Evolutionary conservation across 2,329 filamentous ascomycete genomes (phyloP).

Genomic region (Leptographium radiaticola): DNA sequence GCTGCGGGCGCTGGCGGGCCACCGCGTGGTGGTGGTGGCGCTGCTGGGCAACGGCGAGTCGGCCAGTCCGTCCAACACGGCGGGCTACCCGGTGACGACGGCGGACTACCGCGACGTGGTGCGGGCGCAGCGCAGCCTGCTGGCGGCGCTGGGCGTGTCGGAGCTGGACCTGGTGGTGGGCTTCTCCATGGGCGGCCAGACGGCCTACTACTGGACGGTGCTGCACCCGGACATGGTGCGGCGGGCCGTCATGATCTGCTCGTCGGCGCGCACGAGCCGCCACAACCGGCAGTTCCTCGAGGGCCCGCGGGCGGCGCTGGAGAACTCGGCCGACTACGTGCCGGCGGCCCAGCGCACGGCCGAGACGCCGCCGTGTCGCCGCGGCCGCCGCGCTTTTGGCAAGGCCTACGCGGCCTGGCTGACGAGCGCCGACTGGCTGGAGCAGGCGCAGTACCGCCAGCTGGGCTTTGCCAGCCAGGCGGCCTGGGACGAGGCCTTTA

Average conservation of each 20-base stretch:
- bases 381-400: slow-evolving; percentile 53
- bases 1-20: slow-evolving; percentile 12
- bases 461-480: slow-evolving; percentile 57
- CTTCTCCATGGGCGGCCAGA: slow-evolving; percentile 43
- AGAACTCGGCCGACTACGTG: slow-evolving; percentile 25
- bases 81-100: slow-evolving; percentile 28
- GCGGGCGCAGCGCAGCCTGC: slow-evolving; percentile 28
- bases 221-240: slow-evolving; percentile 35
- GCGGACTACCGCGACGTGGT: slow-evolving; percentile 34
- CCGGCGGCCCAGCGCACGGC: slow-evolving; percentile 30
- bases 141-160: slow-evolving; percentile 28
- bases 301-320: slow-evolving; percentile 34
- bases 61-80: slow-evolving; percentile 36
- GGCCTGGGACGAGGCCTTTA: slow-evolving; percentile 62
- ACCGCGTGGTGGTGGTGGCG: slow-evolving; percentile 37
- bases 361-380: slow-evolving; percentile 14
- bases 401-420: slow-evolving; percentile 73
- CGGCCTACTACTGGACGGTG: slow-evolving; percentile 37
- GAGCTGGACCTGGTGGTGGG: slow-evolving; percentile 34
- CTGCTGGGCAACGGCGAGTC: slow-evolving; percentile 41
- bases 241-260: slow-evolving; percentile 33
- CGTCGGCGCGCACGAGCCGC: slow-evolving; percentile 32
- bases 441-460: slow-evolving; percentile 52
- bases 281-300: slow-evolving; percentile 44
- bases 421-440: slow-evolving; percentile 67